phyloP scores from a whole-genome alignment of 495 filamentous ascomycete species.

The Pyrenopolyporus hunteri region DNA sequence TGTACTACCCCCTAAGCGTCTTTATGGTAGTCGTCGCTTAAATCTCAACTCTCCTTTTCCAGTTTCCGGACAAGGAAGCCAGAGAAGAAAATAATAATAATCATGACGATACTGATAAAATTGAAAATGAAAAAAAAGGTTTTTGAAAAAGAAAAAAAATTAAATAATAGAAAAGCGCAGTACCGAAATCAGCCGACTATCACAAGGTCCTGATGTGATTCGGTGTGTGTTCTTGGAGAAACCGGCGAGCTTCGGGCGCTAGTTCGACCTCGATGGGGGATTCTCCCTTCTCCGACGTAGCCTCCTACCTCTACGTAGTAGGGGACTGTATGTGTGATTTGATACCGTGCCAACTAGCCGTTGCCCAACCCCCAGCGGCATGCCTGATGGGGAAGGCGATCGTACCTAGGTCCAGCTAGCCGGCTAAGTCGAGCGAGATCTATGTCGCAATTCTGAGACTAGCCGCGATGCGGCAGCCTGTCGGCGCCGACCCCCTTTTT shows the following conservation, averaged over 20 bases:
- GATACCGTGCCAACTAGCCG: slow-evolving; percentile 22
- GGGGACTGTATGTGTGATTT: slow-evolving; percentile 15
- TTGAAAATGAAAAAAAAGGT: too few species aligned
- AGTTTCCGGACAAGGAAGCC: slow-evolving; percentile 23
- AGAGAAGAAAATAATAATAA: not conserved
- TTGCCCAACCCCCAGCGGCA: slow-evolving; percentile 24
- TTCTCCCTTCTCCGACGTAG: slow-evolving; percentile 16
- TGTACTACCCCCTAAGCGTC: not conserved
- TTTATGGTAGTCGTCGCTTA: slow-evolving; percentile 16
- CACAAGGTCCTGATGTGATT: slow-evolving; percentile 38
- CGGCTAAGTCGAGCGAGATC: slow-evolving; percentile 36
- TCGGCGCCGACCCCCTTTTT: slow-evolving; percentile 16
- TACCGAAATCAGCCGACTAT: slow-evolving; percentile 41
- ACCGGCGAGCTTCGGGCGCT: slow-evolving; percentile 31
- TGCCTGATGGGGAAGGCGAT: slow-evolving; percentile 41
- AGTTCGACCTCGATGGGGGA: slow-evolving; percentile 14
- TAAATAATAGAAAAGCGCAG: too few species aligned
- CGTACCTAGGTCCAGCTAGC: slow-evolving; percentile 36
- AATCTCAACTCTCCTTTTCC: slow-evolving; percentile 25
- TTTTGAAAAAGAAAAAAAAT: too few species aligned
- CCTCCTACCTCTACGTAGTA: not conserved
- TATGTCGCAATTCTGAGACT: slow-evolving; percentile 42
- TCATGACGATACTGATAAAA: not conserved
- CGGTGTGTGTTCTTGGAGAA: slow-evolving; percentile 33
- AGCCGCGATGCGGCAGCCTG: slow-evolving; percentile 27